These are phyloP conservation scores for Nematodospora anomalae DNA, from an alignment of 1,139 yeast species.

Conservation along the genomic window DNA sequence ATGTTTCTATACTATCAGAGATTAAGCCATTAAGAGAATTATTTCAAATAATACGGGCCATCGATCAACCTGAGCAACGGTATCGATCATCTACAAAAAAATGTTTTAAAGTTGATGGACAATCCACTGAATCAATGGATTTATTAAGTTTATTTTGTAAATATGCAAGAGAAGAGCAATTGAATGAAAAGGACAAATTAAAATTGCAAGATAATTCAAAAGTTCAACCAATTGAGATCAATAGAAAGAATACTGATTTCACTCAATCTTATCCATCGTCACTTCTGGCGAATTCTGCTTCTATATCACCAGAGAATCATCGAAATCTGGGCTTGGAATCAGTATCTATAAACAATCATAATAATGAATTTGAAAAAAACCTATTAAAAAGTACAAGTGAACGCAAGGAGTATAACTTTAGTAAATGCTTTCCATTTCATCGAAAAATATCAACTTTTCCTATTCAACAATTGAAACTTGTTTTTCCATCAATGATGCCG, in stretches of 20 bases:
- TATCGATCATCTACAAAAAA: slow-evolving; percentile 28
- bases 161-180: slow-evolving; percentile 43
- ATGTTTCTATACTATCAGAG: slow-evolving; percentile 41
- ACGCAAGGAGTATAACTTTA: slow-evolving; percentile 62
- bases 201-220: slow-evolving; percentile 6
- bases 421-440: slow-evolving; percentile 81
- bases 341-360: slow-evolving; percentile 1
- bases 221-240: slow-evolving; percentile 19
- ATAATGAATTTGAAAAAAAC: slow-evolving; percentile 22
- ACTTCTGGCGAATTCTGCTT: slow-evolving; percentile 10
- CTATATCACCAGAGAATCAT: slow-evolving; percentile 19
- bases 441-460: slow-evolving; percentile 64
- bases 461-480: slow-evolving; percentile 58
- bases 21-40: slow-evolving; percentile 55
- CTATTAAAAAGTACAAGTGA: slow-evolving; percentile 33
- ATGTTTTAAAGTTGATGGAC: slow-evolving; percentile 21
- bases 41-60: slow-evolving; percentile 35
- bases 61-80: slow-evolving; percentile 14
- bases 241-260: slow-evolving; percentile 5
- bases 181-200: slow-evolving; percentile 2
- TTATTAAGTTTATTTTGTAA: slow-evolving; percentile 41
- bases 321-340: slow-evolving; percentile 6
- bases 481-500: slow-evolving; percentile 29
- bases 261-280: slow-evolving; percentile 6
- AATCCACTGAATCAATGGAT: slow-evolving; percentile 31